Conservation (phyloP, 192 early-diverging fungal genomes). For the Geranomyces variabilis region DNA sequence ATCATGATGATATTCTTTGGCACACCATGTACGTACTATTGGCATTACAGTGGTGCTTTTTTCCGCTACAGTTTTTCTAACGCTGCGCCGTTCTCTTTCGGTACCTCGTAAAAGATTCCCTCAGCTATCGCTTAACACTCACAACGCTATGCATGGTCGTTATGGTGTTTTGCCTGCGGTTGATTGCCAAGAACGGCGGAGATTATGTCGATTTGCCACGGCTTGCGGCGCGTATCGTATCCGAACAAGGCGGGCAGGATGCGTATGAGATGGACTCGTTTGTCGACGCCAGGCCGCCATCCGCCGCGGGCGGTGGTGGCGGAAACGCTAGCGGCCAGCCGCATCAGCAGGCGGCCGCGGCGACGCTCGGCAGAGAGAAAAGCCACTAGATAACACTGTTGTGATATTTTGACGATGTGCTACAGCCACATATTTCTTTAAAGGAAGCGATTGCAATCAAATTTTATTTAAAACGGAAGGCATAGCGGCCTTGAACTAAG, state of each 20-base stretch:
- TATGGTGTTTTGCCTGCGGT: conserved; percentile 19
- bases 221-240: conserved; percentile 25
- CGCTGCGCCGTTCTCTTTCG: too few species aligned
- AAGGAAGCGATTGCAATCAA: too few species aligned
- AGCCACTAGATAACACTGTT: too few species aligned
- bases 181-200: conserved; percentile 42
- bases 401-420: too few species aligned
- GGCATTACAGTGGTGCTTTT: too few species aligned
- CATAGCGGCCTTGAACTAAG: too few species aligned
- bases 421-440: too few species aligned
- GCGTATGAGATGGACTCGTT: conserved; percentile 22
- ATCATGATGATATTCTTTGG: conserved; percentile 41
- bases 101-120: conserved; percentile 21
- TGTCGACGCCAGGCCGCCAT: not conserved
- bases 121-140: conserved; percentile 21
- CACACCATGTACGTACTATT: conserved; percentile 31
- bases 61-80: too few species aligned
- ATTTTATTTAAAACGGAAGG: too few species aligned
- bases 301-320: not conserved
- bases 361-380: too few species aligned
- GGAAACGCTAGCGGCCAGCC: too few species aligned
- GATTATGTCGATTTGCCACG: conserved; percentile 55
- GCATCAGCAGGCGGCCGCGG: too few species aligned
- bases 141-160: conserved; percentile 28
- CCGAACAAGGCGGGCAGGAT: conserved; percentile 12